Evolutionary conservation across 345 rosid species (phyloP).

Genomic region (Excoecaria cochinchinensis): DNA sequence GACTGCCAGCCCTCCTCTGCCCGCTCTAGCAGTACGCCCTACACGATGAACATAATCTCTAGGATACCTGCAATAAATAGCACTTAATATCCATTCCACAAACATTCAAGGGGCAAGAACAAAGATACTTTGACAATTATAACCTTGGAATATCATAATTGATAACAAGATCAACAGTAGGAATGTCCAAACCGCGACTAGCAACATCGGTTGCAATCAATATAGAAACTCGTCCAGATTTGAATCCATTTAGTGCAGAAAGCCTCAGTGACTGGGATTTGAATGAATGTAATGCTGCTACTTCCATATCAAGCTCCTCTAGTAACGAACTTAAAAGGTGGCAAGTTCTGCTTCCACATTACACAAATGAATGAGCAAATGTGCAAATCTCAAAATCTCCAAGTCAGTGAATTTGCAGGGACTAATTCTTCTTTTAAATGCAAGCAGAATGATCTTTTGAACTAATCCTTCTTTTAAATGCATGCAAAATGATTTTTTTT

Average conservation of each 20-base stretch:
- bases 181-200: slow-evolving; percentile 95
- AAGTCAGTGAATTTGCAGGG: not conserved
- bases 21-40: slow-evolving; percentile 98
- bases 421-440: not conserved
- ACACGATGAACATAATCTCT: slow-evolving; percentile 97
- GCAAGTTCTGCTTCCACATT: slow-evolving; percentile 54
- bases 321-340: slow-evolving; percentile 71
- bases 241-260: slow-evolving; percentile 74
- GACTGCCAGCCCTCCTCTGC: slow-evolving; percentile 85
- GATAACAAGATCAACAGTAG: slow-evolving; percentile 90
- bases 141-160: slow-evolving; percentile 96
- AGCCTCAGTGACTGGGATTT: slow-evolving; percentile 80
- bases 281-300: slow-evolving; percentile 72
- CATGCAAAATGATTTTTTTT: not conserved
- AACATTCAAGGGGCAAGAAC: not conserved
- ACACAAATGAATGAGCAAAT: slow-evolving; percentile 8
- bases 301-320: slow-evolving; percentile 80
- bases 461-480: not conserved
- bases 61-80: slow-evolving; percentile 50
- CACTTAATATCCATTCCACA: slow-evolving; percentile 12
- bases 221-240: slow-evolving; percentile 75
- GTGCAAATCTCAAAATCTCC: not conserved
- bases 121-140: not conserved
- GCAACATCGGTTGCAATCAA: slow-evolving; percentile 94
- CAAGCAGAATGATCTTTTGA: not conserved